phyloP scores from a whole-genome alignment of 2,329 filamentous ascomycete species.

The Talaromyces amestolkiae region DNA sequence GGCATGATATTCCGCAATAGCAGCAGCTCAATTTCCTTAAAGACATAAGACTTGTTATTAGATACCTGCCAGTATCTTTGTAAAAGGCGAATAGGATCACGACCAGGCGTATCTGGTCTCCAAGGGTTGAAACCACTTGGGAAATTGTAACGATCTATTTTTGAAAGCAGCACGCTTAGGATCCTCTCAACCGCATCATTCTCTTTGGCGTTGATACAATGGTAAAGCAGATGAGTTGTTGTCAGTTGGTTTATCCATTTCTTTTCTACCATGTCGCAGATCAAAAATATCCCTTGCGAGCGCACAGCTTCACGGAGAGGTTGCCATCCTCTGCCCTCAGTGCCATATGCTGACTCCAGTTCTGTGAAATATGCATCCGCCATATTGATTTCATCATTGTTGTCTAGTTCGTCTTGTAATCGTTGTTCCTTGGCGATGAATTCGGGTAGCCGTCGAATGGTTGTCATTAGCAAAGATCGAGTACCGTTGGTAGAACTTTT shows the following conservation, averaged over 20 bases:
- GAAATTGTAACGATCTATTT: constrained; percentile 29
- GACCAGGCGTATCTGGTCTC: constrained; percentile 21
- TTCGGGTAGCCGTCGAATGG: constrained; percentile 35
- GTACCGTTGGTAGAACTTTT: constrained; percentile 24
- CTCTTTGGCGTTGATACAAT: constrained; percentile 31
- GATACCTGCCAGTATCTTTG: constrained; percentile 28
- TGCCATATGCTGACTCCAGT: constrained; percentile 39
- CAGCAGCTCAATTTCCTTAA: constrained; percentile 36
- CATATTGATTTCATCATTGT: constrained; percentile 39
- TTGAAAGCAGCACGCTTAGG: constrained; percentile 33
- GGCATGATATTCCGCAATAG: constrained; percentile 34
- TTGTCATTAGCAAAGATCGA: constrained; percentile 40
- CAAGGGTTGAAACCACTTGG: constrained; percentile 29
- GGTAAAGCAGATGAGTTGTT: constrained; percentile 34
- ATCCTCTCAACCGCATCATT: constrained; percentile 39
- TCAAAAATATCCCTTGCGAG: constrained; percentile 39
- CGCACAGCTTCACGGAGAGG: constrained; percentile 43
- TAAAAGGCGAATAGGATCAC: constrained; percentile 33
- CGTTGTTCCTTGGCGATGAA: constrained; percentile 41
- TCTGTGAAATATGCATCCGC: constrained; percentile 44
- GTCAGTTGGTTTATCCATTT: constrained; percentile 35
- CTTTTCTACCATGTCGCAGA: constrained; percentile 37
- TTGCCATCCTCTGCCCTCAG: constrained; percentile 36
- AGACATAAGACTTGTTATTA: constrained; percentile 31
- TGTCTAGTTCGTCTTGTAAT: constrained; percentile 32